Conservation (phyloP, 768 basidiomycete species). For the Leucosporidium yakuticum region DNA sequence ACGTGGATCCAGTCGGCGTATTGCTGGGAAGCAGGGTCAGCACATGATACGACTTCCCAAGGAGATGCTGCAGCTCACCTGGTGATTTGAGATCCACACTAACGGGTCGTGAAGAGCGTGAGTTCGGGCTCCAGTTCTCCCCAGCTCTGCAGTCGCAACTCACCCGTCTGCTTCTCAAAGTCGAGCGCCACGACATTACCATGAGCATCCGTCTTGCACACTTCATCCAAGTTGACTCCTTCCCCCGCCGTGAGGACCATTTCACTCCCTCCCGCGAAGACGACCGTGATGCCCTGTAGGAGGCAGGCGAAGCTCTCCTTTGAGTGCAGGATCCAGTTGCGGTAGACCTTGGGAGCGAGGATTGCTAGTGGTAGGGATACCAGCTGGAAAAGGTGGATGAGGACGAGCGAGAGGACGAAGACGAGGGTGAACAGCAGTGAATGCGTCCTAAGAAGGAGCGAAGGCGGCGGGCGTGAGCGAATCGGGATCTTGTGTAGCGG, state of each 20-base stretch:
- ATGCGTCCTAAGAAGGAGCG: too few relatives aligned
- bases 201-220: slow-evolving; percentile 42
- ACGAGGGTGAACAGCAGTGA: background rate
- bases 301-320: slow-evolving; percentile 29
- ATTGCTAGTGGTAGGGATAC: too few relatives aligned
- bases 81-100: slow-evolving; percentile 87
- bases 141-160: background rate
- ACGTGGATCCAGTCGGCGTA: slow-evolving; percentile 61
- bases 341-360: background rate
- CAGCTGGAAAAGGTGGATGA: background rate
- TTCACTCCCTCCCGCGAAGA: slow-evolving; percentile 66
- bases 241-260: slow-evolving; percentile 53
- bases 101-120: background rate
- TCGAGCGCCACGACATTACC: slow-evolving; percentile 60
- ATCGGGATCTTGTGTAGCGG: too few relatives aligned
- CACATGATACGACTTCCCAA: slow-evolving; percentile 55
- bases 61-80: slow-evolving; percentile 55
- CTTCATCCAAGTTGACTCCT: background rate
- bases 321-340: background rate
- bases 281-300: slow-evolving; percentile 65
- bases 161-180: slow-evolving; percentile 61
- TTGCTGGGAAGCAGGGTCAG: slow-evolving; percentile 29
- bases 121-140: background rate
- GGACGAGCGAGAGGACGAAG: background rate
- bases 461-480: too few relatives aligned